Conservation (phyloP, 306 rosid genomes). For the Abrus precatorius region DNA sequence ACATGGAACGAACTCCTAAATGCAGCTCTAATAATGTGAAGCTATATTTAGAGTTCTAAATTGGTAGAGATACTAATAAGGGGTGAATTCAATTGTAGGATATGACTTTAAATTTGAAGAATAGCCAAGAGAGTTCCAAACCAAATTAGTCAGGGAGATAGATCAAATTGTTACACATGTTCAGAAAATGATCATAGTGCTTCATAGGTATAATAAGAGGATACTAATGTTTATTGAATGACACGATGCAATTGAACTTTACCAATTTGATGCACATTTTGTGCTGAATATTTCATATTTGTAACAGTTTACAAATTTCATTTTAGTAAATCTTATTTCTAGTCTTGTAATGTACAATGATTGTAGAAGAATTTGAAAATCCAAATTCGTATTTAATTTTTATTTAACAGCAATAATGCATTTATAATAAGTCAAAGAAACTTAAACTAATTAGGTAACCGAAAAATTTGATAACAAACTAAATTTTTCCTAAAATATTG, state of each 20-base stretch:
- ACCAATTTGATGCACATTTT: slow-evolving; percentile 32
- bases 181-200: neutral
- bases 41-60: neutral
- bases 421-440: too few relatives aligned
- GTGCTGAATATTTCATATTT: slow-evolving; percentile 37
- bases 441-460: too few relatives aligned
- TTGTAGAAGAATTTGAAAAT: neutral
- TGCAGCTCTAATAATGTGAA: slow-evolving; percentile 65
- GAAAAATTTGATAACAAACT: too few relatives aligned
- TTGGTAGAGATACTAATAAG: slow-evolving; percentile 28
- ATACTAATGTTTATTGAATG: slow-evolving; percentile 21
- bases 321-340: neutral
- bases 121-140: slow-evolving; percentile 24
- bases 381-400: neutral
- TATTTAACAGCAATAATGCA: too few relatives aligned
- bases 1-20: slow-evolving; percentile 90
- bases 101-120: slow-evolving; percentile 20
- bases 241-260: slow-evolving; percentile 24
- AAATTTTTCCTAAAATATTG: too few relatives aligned
- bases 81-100: slow-evolving; percentile 50
- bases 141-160: slow-evolving; percentile 20
- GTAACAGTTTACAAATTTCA: slow-evolving; percentile 6
- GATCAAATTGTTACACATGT: slow-evolving; percentile 31
- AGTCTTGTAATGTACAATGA: neutral
- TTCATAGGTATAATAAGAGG: neutral